phyloP scores from a whole-genome alignment of 345 rosid genomes.

The Salix suchowensis region DNA sequence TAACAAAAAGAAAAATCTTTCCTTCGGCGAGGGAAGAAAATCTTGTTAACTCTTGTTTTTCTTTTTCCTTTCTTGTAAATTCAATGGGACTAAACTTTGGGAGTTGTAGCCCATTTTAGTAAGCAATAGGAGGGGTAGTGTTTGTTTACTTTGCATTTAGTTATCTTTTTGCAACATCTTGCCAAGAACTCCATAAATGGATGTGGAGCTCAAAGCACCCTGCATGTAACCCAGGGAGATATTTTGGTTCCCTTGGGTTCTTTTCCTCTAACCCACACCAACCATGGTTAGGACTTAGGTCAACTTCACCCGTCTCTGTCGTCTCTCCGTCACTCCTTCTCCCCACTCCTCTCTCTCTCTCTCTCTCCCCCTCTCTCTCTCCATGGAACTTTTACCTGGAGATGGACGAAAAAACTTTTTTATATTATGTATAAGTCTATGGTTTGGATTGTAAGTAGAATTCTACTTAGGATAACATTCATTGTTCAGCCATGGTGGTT shows the following conservation, averaged over 20 bases:
- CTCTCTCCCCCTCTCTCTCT: slow-evolving; percentile 2
- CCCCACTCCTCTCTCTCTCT: slow-evolving; percentile 7
- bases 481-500: slow-evolving; percentile 35
- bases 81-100: slow-evolving; percentile 54
- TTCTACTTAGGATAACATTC: slow-evolving; percentile 19
- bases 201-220: slow-evolving; percentile 62
- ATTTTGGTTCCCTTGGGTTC: slow-evolving; percentile 82
- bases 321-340: neutral
- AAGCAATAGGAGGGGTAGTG: slow-evolving; percentile 39
- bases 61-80: slow-evolving; percentile 39
- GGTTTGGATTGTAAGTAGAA: slow-evolving; percentile 42
- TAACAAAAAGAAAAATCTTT: slow-evolving; percentile 23
- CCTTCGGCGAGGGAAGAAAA: slow-evolving; percentile 47
- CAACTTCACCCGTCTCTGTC: slow-evolving; percentile 20
- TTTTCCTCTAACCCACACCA: slow-evolving; percentile 49
- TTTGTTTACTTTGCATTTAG: slow-evolving; percentile 33
- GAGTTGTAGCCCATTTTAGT: slow-evolving; percentile 50
- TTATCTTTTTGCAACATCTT: slow-evolving; percentile 16
- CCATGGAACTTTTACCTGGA: slow-evolving; percentile 18
- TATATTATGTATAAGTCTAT: slow-evolving; percentile 31
- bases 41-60: slow-evolving; percentile 12
- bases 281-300: slow-evolving; percentile 97
- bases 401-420: slow-evolving; percentile 20
- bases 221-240: slow-evolving; percentile 79
- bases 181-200: slow-evolving; percentile 55